phyloP scores from a whole-genome alignment of 352 stramenopile species.

The Paralagenidium karlingii region DNA sequence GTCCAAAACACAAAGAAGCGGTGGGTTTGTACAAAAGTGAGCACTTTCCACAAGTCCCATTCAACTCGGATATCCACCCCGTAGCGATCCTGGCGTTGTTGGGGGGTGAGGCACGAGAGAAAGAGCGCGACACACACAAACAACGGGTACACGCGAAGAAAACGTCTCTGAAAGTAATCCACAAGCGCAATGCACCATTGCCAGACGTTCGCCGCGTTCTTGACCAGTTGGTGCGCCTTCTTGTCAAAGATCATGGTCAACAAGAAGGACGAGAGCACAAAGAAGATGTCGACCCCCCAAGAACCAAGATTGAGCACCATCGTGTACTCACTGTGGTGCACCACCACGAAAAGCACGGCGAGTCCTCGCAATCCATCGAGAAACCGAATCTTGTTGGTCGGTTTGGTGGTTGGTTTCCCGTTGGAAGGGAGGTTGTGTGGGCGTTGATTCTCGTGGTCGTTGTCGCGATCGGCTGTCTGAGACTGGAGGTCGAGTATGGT shows the following conservation, averaged over 20 bases:
- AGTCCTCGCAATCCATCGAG: constrained; percentile 7
- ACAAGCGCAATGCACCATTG: constrained; percentile 4
- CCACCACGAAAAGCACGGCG: constrained; percentile 8
- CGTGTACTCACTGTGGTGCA: constrained; percentile 7
- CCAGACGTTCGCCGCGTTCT: constrained; percentile 5
- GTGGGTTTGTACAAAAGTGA: neutral
- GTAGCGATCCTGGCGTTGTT: constrained; percentile 15
- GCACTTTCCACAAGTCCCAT: constrained; percentile 1
- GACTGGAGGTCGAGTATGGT: too few relatives aligned
- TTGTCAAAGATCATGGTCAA: constrained; percentile 12
- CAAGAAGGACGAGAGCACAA: constrained; percentile 12
- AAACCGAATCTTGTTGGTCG: constrained; percentile 11
- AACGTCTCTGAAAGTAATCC: constrained; percentile 36
- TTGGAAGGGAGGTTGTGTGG: too few relatives aligned
- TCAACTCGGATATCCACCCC: constrained; percentile 3
- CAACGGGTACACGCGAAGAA: constrained; percentile 41
- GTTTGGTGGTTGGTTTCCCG: too few relatives aligned
- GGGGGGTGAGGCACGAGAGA: constrained; percentile 15
- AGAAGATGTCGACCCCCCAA: constrained; percentile 11
- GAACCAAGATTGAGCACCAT: constrained; percentile 5
- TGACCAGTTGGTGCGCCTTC: constrained; percentile 12
- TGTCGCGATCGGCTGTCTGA: too few relatives aligned
- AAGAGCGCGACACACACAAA: constrained; percentile 18
- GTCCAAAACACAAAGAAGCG: constrained; percentile 6
- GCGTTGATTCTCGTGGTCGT: too few relatives aligned